phyloP scores from a whole-genome alignment of 352 stramenopile genomes.

The Pythium scleroteichum region DNA sequence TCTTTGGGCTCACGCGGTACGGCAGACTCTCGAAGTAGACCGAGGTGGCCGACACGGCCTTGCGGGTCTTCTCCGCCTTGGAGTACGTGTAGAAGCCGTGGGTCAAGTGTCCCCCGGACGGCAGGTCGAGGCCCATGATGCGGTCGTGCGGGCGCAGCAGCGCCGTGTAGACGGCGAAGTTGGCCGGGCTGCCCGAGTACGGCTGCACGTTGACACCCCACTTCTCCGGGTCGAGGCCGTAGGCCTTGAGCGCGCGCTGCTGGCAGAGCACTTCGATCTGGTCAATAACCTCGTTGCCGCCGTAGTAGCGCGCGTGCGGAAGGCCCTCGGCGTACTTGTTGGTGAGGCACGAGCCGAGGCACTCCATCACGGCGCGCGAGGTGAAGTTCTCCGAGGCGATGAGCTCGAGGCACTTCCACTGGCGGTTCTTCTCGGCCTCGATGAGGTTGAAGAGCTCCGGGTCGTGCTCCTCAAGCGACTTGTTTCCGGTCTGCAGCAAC shows the following conservation, averaged over 20 bases:
- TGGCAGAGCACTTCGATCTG: conserved; percentile 98
- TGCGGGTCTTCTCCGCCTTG: conserved; percentile 96
- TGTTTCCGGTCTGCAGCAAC: conserved; percentile 53
- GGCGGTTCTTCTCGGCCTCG: conserved; percentile 97
- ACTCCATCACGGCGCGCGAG: conserved; percentile 98
- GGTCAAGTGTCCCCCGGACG: conserved; percentile 97
- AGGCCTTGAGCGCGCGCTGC: conserved; percentile 96
- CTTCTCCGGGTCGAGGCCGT: conserved; percentile 94
- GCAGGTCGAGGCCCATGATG: conserved; percentile 99
- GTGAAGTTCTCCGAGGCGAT: conserved; percentile 99
- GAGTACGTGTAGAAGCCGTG: conserved; percentile 98
- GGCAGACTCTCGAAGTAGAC: conserved; percentile 99
- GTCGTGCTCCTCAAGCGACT: conserved; percentile 93
- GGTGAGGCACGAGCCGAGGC: conserved; percentile 97
- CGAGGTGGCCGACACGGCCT: conserved; percentile 99
- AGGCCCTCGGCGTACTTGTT: conserved; percentile 99
- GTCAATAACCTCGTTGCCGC: conserved; percentile 99
- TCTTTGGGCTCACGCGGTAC: conserved; percentile 95
- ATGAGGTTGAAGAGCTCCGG: conserved; percentile 98
- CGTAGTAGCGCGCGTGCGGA: conserved; percentile 96
- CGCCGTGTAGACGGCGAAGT: conserved; percentile 99
- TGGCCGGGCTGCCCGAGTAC: conserved; percentile 96
- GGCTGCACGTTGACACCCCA: conserved; percentile 98
- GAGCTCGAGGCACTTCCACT: conserved; percentile 97
- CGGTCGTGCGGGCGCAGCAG: conserved; percentile 97